Conservation (phyloP, 148 eudicot species). For the Arctostaphylos glauca region DNA sequence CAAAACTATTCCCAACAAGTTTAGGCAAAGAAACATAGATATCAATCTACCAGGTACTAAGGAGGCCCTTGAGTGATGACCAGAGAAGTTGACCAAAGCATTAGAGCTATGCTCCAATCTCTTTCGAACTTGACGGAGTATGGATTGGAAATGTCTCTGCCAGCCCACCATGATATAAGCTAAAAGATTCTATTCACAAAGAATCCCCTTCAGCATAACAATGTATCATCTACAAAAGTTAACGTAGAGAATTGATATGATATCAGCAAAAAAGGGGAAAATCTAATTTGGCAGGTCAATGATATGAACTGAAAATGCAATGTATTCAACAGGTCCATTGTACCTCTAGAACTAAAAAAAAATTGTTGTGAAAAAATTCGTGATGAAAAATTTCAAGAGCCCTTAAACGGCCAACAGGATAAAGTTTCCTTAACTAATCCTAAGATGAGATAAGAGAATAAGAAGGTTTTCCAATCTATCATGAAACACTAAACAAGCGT, state of each 20-base stretch:
- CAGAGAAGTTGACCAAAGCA: slow-evolving; percentile 26
- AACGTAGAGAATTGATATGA: not conserved
- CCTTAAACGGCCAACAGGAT: not conserved
- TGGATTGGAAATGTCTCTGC: slow-evolving; percentile 53
- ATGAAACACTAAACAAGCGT: not conserved
- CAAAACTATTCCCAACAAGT: not conserved
- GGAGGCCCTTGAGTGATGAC: slow-evolving; percentile 20
- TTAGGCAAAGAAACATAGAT: slow-evolving; percentile 14
- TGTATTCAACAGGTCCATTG: not conserved
- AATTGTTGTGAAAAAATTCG: not conserved
- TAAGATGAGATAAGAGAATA: not conserved
- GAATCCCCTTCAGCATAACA: not conserved
- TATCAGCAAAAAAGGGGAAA: not conserved
- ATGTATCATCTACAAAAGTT: slow-evolving; percentile 15
- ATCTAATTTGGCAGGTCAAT: not conserved
- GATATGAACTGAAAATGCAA: not conserved
- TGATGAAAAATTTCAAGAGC: not conserved
- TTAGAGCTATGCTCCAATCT: slow-evolving; percentile 39
- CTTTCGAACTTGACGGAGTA: slow-evolving; percentile 49
- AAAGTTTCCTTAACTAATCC: not conserved
- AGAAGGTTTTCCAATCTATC: not conserved
- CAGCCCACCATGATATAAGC: slow-evolving; percentile 55
- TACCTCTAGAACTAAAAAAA: not conserved
- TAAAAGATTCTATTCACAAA: slow-evolving; percentile 9
- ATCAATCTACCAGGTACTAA: slow-evolving; percentile 26